Base-by-base conservation (phyloP, 2,329 filamentous ascomycete species). In the Phyllosticta paracitricarpa region DNA sequence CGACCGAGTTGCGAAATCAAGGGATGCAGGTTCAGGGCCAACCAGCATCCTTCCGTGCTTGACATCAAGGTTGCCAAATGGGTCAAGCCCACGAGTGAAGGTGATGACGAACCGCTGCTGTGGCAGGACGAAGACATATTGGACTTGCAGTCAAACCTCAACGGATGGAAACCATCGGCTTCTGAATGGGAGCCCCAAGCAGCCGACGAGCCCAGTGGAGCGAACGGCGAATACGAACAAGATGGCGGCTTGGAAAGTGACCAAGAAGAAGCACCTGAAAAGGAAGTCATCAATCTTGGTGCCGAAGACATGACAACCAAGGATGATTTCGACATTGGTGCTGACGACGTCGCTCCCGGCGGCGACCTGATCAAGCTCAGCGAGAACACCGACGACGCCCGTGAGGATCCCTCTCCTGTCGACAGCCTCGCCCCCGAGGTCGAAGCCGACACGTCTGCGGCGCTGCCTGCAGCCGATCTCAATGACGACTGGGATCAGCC, bases 11-110 rank as follows among this genome's bases (percentile, higher is more conserved):
- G 71, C 54, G 40, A 55, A 0, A 67, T 67, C 2, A 8, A 26
- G 4, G 65, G 64, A 0, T 72, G 70, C 56, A 65, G 61, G 56
- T 68, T 70, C 62, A 71, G 68, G 65, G 19, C 22, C 35, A 14
- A 53, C 3, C 61, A 57, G 25, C 66, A 68, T 14, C 40, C 66
- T 14, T 70, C 71, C 63, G 64, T 59, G 48, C 33, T 67, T 17
- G 66, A 68, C 53, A 64, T 65, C 2, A 66, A 64, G 51, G 8
- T 69, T 2, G 64, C 51, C 1, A 68, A 64, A 52, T 63, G 67
- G 65, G 69, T 71, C 6, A 48, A 48, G 40, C 63, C 66, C 0
- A 65, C 60, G 0, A 64, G 64, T 9, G 59, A 61, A 25, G 14
- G 30, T 1, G 59, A 56, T 1, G 59, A 61, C 17, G 9, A 54